Conservation (phyloP, 2,329 filamentous ascomycete species). For the Neopestalotiopsis rosae region DNA sequence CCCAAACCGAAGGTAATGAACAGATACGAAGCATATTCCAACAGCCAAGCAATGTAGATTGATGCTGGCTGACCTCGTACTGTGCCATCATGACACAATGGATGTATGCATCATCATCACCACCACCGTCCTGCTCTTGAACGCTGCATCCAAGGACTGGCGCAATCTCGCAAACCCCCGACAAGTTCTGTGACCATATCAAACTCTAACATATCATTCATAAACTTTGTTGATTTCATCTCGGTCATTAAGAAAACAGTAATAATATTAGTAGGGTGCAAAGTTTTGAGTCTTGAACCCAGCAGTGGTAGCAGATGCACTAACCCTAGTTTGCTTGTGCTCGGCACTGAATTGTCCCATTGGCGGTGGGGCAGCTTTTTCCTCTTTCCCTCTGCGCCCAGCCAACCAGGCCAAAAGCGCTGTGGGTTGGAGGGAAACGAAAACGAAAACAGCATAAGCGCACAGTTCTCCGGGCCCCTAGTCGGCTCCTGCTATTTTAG, state of each 20-base stretch:
- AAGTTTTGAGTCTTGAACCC: not conserved
- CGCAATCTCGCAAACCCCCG: not conserved
- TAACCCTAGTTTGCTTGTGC: no score
- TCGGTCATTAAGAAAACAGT: not conserved
- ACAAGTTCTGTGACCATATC: not conserved
- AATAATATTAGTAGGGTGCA: not conserved
- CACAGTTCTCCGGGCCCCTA: constrained; percentile 3
- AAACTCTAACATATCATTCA: not conserved
- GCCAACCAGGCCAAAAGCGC: not conserved
- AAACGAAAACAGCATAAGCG: constrained; percentile 2
- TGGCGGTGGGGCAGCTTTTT: not conserved
- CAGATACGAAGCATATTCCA: not conserved
- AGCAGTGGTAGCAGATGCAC: not conserved
- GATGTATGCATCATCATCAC: no score
- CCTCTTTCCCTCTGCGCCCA: not conserved
- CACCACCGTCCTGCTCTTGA: not conserved
- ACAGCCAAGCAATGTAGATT: not conserved
- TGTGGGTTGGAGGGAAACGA: not conserved
- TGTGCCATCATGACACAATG: not conserved
- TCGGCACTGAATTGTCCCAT: not conserved
- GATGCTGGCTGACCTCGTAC: not conserved
- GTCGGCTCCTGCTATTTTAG: constrained; percentile 13
- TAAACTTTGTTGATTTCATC: not conserved
- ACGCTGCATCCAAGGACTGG: not conserved
- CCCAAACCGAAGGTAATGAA: not conserved